Evolutionary conservation across 2,329 filamentous ascomycete genomes (phyloP).

Genomic region (Ophidiomyces ophidiicola): DNA sequence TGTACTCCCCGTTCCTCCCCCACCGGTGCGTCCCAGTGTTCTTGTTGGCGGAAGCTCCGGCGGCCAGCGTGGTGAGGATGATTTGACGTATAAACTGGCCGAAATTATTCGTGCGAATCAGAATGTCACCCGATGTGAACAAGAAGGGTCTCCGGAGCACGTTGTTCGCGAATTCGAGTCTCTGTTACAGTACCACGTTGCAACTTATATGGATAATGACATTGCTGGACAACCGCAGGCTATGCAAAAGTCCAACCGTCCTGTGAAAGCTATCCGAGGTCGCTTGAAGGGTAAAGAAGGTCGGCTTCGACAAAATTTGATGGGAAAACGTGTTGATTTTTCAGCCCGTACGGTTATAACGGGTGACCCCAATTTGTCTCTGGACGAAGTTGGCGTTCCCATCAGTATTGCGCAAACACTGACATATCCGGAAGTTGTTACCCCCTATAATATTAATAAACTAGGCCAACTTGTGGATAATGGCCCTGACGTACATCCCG

Average conservation of each 20-base stretch:
- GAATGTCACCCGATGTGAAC: conserved; percentile 81
- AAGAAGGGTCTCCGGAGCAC: conserved; percentile 83
- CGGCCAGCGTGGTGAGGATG: conserved; percentile 90
- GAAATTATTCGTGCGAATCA: conserved; percentile 97
- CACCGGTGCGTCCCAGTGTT: conserved; percentile 90
- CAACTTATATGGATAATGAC: conserved; percentile 99
- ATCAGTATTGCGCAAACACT: conserved; percentile 83
- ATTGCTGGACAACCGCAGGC: conserved; percentile 92
- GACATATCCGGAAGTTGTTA: conserved; percentile 95
- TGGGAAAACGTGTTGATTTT: conserved; percentile 99
- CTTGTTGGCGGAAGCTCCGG: conserved; percentile 90
- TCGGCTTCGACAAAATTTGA: conserved; percentile 92
- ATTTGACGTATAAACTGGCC: conserved; percentile 97
- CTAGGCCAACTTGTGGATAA: conserved; percentile 82
- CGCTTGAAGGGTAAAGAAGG: conserved; percentile 99
- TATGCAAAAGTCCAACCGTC: conserved; percentile 90
- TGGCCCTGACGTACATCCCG: conserved; percentile 87
- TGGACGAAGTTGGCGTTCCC: conserved; percentile 95
- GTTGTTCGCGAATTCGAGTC: conserved; percentile 84
- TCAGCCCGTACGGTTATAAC: conserved; percentile 99
- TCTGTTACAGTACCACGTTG: conserved; percentile 91
- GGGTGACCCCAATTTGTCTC: conserved; percentile 87
- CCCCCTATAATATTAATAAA: conserved; percentile 92
- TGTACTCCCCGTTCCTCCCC: conserved; percentile 86
- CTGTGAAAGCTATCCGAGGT: conserved; percentile 90